Conservation (phyloP, 495 filamentous ascomycete species). For the Hyaloscypha hepaticicola region DNA sequence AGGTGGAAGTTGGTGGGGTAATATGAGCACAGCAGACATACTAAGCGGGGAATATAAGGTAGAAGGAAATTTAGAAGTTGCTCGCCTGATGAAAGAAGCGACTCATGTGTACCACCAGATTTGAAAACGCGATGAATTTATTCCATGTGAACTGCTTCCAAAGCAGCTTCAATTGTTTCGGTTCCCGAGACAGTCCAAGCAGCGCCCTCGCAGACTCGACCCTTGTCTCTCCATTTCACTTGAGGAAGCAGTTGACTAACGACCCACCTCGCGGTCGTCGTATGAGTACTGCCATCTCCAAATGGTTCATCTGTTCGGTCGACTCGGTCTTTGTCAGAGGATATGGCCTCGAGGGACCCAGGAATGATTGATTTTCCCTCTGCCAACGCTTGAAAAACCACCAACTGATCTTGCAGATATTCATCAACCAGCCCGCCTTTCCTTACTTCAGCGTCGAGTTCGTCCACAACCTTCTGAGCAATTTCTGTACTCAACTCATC, state of each 20-base stretch:
- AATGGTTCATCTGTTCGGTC: conserved; percentile 42
- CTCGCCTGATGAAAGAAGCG: too few species aligned
- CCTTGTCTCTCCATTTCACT: conserved; percentile 53
- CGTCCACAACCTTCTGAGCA: conserved; percentile 51
- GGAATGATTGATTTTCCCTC: conserved; percentile 47
- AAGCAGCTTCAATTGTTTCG: not conserved
- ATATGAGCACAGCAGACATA: too few species aligned
- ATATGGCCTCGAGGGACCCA: conserved; percentile 22
- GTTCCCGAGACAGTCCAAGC: conserved; percentile 31
- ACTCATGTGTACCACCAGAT: too few species aligned
- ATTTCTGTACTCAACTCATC: conserved; percentile 38
- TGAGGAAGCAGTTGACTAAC: conserved; percentile 50
- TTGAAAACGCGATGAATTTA: not conserved
- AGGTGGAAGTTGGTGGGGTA: too few species aligned
- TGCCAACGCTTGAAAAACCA: conserved; percentile 77
- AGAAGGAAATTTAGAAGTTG: too few species aligned
- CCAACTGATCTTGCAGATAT: conserved; percentile 75
- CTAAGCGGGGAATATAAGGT: too few species aligned
- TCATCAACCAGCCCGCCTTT: conserved; percentile 62
- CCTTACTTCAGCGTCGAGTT: conserved; percentile 57
- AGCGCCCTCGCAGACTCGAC: conserved; percentile 50
- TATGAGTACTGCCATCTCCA: conserved; percentile 63
- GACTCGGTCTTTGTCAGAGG: conserved; percentile 33
- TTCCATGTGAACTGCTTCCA: not conserved
- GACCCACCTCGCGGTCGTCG: conserved; percentile 76